phyloP scores from a whole-genome alignment of 2,329 filamentous ascomycete species.

The Cryphonectria parasitica region DNA sequence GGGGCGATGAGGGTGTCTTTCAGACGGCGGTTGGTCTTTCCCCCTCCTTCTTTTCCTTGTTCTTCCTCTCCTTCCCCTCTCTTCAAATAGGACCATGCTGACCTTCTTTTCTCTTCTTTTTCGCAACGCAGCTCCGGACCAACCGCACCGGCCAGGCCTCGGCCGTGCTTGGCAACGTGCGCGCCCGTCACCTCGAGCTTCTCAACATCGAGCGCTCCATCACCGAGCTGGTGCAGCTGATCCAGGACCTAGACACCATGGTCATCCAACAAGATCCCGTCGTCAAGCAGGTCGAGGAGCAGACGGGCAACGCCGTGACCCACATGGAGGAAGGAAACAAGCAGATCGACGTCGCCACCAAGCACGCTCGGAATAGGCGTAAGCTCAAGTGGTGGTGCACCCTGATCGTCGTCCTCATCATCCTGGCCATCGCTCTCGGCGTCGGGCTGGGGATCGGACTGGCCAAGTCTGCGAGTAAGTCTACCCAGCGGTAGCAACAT shows the following conservation, averaged over 20 bases:
- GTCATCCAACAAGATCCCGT: constrained; percentile 73
- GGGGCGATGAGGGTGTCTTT: constrained; percentile 80
- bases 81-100: neutral
- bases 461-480: constrained; percentile 23
- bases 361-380: constrained; percentile 66
- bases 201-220: constrained; percentile 79
- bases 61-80: neutral
- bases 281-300: constrained; percentile 64
- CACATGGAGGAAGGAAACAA: constrained; percentile 72
- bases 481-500: neutral
- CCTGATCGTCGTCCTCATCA: constrained; percentile 61
- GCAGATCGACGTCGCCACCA: constrained; percentile 70
- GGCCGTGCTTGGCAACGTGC: constrained; percentile 76
- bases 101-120: neutral
- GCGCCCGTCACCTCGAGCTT: constrained; percentile 82
- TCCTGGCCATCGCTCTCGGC: constrained; percentile 58
- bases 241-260: constrained; percentile 74
- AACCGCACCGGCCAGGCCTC: constrained; percentile 76
- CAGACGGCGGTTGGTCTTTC: constrained; percentile 71
- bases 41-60: no score
- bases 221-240: constrained; percentile 69
- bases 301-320: constrained; percentile 66
- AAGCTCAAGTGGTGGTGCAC: constrained; percentile 85
- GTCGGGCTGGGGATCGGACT: constrained; percentile 58
- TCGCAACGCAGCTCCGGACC: constrained; percentile 65